A percentile compares a stretch with the other conserved stretches of the same genome.
These are phyloP conservation scores for Colletotrichum aenigma DNA, from an alignment of 2,329 filamentous ascomycete genomes.

Conservation along the genomic window DNA sequence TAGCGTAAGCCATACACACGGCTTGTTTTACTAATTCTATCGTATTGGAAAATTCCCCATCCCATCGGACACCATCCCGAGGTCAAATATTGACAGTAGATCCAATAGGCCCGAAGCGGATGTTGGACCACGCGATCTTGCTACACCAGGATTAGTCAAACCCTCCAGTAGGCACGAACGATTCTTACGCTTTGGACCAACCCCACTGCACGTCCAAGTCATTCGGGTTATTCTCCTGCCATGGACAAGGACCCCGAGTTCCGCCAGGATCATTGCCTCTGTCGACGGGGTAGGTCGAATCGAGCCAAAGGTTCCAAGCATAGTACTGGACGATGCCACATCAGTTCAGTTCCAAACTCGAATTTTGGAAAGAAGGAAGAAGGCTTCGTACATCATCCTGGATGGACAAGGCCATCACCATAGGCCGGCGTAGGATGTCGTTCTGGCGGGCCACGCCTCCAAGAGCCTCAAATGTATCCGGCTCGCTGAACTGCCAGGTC, in stretches of 20 bases:
- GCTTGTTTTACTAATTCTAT: fast-evolving
- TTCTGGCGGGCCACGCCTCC: neutral
- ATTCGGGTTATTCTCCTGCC: neutral
- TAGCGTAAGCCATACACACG: neutral
- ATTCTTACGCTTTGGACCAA: neutral
- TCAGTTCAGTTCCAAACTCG: neutral
- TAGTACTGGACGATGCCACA: neutral
- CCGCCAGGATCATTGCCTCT: neutral
- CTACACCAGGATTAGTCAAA: constrained; percentile 18
- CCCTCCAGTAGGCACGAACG: neutral
- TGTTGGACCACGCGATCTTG: constrained; percentile 51
- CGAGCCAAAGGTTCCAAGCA: constrained; percentile 9
- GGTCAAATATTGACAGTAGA: constrained; percentile 33
- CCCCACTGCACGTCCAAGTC: neutral
- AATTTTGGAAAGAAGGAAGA: neutral
- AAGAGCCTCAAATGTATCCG: neutral
- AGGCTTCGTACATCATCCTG: neutral
- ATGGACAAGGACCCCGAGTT: neutral
- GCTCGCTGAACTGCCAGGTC: neutral
- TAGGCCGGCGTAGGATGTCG: neutral
- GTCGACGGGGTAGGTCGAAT: neutral
- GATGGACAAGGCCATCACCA: constrained; percentile 16
- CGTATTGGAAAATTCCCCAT: neutral
- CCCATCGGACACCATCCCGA: neutral
- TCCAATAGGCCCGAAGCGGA: constrained; percentile 50